These are phyloP conservation scores for Backusella macrospora DNA, from an alignment of 192 early-diverging fungal species.

Conservation along the genomic window DNA sequence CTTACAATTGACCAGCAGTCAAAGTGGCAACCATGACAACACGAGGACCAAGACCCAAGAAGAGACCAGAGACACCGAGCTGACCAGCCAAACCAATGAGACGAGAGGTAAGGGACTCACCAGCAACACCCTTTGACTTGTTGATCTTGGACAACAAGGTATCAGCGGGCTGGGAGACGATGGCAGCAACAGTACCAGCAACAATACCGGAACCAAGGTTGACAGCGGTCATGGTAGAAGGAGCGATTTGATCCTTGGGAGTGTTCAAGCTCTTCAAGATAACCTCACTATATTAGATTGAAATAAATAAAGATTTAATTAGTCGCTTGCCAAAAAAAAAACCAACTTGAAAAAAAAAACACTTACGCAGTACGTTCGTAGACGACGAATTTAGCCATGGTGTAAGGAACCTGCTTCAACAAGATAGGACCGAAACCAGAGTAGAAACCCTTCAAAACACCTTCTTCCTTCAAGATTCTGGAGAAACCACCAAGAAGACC, in stretches of 20 bases:
- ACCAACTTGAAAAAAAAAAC: neutral
- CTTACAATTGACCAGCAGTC: slow-evolving; percentile 64
- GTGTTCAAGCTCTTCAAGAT: slow-evolving; percentile 49
- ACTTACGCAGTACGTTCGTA: slow-evolving; percentile 57
- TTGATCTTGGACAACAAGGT: slow-evolving; percentile 74
- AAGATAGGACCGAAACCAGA: slow-evolving; percentile 78
- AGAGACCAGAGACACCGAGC: slow-evolving; percentile 59
- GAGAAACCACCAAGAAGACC: slow-evolving; percentile 65
- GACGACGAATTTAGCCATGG: slow-evolving; percentile 80
- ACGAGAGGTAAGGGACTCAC: slow-evolving; percentile 59
- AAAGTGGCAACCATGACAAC: slow-evolving; percentile 69
- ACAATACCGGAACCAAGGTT: slow-evolving; percentile 62
- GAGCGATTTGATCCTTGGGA: slow-evolving; percentile 49
- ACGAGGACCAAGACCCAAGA: slow-evolving; percentile 66
- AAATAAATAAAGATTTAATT: neutral
- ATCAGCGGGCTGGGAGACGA: slow-evolving; percentile 71
- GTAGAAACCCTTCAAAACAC: slow-evolving; percentile 69
- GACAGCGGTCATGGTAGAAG: slow-evolving; percentile 50
- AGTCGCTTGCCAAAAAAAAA: neutral
- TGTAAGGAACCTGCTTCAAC: slow-evolving; percentile 81
- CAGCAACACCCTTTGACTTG: slow-evolving; percentile 66
- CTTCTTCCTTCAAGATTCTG: slow-evolving; percentile 65
- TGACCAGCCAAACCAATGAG: slow-evolving; percentile 44
- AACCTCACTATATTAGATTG: slow-evolving; percentile 39
- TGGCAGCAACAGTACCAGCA: slow-evolving; percentile 68